Evolutionary conservation across 2,329 filamentous ascomycete species (phyloP).

Genomic region (Arthrinium phaeospermum): DNA sequence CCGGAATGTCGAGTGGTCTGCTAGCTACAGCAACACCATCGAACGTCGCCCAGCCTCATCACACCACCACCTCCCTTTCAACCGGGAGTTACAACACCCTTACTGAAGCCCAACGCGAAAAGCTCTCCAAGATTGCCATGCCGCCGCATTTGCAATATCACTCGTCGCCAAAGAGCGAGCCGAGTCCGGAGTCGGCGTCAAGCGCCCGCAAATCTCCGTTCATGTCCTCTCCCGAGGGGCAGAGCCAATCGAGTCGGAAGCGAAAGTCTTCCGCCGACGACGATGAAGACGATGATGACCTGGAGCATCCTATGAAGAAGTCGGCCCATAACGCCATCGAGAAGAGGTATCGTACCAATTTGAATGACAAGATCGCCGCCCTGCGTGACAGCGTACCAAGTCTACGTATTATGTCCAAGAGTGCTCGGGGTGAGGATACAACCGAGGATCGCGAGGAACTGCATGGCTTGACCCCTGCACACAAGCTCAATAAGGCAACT

Average conservation of each 20-base stretch:
- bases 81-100: slow-evolving; percentile 47
- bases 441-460: slow-evolving; percentile 79
- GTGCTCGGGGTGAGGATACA: slow-evolving; percentile 69
- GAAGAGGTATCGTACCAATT: slow-evolving; percentile 92
- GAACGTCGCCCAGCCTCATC: slow-evolving; percentile 15
- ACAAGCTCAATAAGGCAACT: slow-evolving; percentile 98
- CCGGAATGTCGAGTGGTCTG: slow-evolving; percentile 17
- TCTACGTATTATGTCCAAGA: slow-evolving; percentile 82
- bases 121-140: slow-evolving; percentile 69
- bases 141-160: slow-evolving; percentile 66
- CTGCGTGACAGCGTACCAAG: slow-evolving; percentile 91
- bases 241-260: slow-evolving; percentile 61
- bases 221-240: slow-evolving; percentile 65
- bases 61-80: slow-evolving; percentile 11
- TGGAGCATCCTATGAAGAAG: slow-evolving; percentile 75
- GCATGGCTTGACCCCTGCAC: slow-evolving; percentile 82
- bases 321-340: slow-evolving; percentile 98
- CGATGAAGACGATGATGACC: slow-evolving; percentile 64
- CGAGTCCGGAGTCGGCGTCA: slow-evolving; percentile 63
- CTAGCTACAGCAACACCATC: slow-evolving; percentile 13
- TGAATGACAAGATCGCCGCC: slow-evolving; percentile 96
- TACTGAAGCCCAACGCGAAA: slow-evolving; percentile 65
- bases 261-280: slow-evolving; percentile 71
- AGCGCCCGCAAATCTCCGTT: slow-evolving; percentile 52
- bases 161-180: slow-evolving; percentile 58